A percentile compares a stretch with the other conserved stretches of the same genome.
phyloP scores from a whole-genome alignment of 805 yeast genomes.

The Pichia cabralensis region DNA sequence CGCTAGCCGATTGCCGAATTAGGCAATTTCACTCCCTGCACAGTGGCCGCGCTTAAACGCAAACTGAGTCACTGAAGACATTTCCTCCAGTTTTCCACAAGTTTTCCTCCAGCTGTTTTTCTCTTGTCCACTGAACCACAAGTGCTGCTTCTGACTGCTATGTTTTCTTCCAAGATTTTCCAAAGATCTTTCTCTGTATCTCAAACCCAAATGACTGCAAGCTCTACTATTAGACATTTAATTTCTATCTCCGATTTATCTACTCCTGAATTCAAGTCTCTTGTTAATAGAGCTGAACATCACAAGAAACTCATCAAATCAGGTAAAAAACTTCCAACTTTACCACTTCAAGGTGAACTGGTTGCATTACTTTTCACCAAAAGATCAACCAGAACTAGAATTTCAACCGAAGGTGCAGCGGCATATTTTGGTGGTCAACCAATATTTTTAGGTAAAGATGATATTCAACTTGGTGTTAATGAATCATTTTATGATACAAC shows the following conservation, averaged over 20 bases:
- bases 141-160: neutral
- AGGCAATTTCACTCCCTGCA: slow-evolving; percentile 10
- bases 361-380: slow-evolving; percentile 80
- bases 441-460: slow-evolving; percentile 93
- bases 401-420: slow-evolving; percentile 91
- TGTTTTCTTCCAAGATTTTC: slow-evolving; percentile 9
- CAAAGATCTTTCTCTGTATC: slow-evolving; percentile 25
- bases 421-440: slow-evolving; percentile 91
- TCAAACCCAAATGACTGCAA: slow-evolving; percentile 10
- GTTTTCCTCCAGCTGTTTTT: neutral
- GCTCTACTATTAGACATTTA: slow-evolving; percentile 50
- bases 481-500: slow-evolving; percentile 87
- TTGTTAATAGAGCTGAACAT: slow-evolving; percentile 63
- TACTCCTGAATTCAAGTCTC: slow-evolving; percentile 55
- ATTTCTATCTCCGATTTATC: slow-evolving; percentile 73
- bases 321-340: slow-evolving; percentile 33
- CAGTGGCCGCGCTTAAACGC: slow-evolving; percentile 13
- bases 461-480: slow-evolving; percentile 92
- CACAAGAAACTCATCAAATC: slow-evolving; percentile 56
- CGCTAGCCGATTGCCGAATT: slow-evolving; percentile 11
- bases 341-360: slow-evolving; percentile 65
- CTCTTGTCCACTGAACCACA: too few relatives aligned
- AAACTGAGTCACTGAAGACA: too few relatives aligned
- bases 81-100: slow-evolving; percentile 4
- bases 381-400: slow-evolving; percentile 91